Conservation (phyloP, 805 yeast species). For the Pachysolen tannophilus region DNA sequence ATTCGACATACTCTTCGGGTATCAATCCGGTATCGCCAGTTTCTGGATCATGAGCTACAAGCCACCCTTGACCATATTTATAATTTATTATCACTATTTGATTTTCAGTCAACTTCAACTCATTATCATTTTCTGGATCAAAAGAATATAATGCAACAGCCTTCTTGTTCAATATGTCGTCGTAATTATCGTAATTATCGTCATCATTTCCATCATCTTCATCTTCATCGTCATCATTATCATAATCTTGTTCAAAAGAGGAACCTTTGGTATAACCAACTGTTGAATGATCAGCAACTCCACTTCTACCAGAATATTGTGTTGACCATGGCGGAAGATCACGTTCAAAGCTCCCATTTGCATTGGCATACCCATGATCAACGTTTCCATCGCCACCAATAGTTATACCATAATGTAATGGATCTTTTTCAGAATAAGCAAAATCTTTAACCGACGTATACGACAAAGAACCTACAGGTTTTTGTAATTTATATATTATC, state of each 20-base stretch:
- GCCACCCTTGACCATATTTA: constrained; percentile 98
- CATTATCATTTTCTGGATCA: constrained; percentile 91
- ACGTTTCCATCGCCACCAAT: constrained; percentile 8
- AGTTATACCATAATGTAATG: constrained; percentile 56
- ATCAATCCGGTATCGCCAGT: constrained; percentile 84
- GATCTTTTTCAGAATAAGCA: constrained; percentile 67
- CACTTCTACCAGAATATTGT: too few relatives aligned
- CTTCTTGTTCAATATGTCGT: constrained; percentile 33
- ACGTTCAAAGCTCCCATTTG: too few relatives aligned
- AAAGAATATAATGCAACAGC: constrained; percentile 84
- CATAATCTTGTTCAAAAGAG: constrained; percentile 15
- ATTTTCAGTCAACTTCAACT: constrained; percentile 68
- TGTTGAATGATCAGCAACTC: too few relatives aligned
- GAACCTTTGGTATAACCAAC: constrained; percentile 1
- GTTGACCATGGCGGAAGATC: too few relatives aligned
- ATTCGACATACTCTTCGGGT: constrained; percentile 88
- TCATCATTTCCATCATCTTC: constrained; percentile 14
- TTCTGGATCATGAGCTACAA: constrained; percentile 77
- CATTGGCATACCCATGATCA: too few relatives aligned
- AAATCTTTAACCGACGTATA: too few relatives aligned
- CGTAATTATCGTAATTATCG: constrained; percentile 11
- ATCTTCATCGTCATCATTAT: constrained; percentile 16
- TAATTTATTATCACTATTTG: constrained; percentile 81
- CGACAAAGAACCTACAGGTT: too few relatives aligned
- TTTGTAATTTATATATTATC: too few relatives aligned